A percentile compares a stretch with the other conserved stretches of the same genome.
Evolutionary conservation across 257 asterid species (phyloP).

Genomic region (Prunella vulgaris): DNA sequence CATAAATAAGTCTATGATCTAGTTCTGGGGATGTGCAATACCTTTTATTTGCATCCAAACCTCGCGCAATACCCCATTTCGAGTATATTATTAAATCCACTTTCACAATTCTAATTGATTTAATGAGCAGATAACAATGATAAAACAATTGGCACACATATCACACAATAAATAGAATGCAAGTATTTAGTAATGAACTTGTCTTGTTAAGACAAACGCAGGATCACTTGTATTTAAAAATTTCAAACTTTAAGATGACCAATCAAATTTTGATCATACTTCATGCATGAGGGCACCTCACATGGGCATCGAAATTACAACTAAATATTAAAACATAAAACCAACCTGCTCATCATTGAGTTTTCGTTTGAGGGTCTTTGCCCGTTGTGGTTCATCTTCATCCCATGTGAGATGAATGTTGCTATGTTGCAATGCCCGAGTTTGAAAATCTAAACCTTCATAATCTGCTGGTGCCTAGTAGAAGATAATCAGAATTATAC

Average conservation of each 20-base stretch:
- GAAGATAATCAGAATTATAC: constrained; percentile 3
- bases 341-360: constrained; percentile 71
- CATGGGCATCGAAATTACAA: background rate
- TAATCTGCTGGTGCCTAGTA: constrained; percentile 71
- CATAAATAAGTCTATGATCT: background rate
- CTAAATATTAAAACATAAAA: constrained; percentile 10
- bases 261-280: background rate
- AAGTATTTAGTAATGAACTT: background rate
- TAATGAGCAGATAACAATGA: background rate
- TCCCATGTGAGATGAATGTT: constrained; percentile 85
- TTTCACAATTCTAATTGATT: background rate
- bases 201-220: background rate
- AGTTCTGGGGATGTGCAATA: background rate
- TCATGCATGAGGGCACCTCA: background rate
- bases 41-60: background rate
- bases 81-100: background rate
- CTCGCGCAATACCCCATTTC: background rate
- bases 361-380: constrained; percentile 58
- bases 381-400: constrained; percentile 92
- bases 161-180: background rate
- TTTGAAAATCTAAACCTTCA: constrained; percentile 80
- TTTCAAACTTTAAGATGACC: background rate
- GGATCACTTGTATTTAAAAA: background rate
- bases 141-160: background rate
- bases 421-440: constrained; percentile 87